Conservation (phyloP, 331 rosid genomes). For the Pyrus hybrid region DNA sequence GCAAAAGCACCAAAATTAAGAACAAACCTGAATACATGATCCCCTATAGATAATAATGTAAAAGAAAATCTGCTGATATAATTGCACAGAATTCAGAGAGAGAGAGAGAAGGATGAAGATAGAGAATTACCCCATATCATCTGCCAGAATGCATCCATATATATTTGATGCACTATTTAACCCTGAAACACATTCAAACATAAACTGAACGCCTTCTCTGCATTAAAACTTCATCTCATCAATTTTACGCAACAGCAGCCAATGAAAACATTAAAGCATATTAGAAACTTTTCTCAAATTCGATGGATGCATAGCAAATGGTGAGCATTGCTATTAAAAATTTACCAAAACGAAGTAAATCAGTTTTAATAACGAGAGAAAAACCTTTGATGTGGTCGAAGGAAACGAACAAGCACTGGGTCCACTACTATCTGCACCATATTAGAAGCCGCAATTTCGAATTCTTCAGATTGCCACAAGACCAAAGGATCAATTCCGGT, state of each 20-base stretch:
- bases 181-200: conserved; percentile 92
- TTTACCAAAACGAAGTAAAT: background rate
- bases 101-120: background rate
- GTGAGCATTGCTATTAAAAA: background rate
- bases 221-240: conserved; percentile 21
- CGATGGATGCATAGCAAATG: background rate
- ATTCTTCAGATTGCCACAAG: conserved; percentile 70
- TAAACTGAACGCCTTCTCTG: conserved; percentile 98
- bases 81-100: background rate
- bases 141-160: conserved; percentile 93
- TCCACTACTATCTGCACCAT: conserved; percentile 51
- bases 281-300: background rate
- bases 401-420: conserved; percentile 79
- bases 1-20: conserved; percentile 20
- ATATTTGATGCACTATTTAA: conserved; percentile 42
- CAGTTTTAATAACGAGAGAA: background rate
- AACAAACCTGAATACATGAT: conserved; percentile 7
- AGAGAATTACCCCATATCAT: conserved; percentile 80
- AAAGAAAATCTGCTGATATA: background rate
- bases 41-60: background rate
- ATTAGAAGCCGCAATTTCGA: conserved; percentile 19
- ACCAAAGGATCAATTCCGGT: conserved; percentile 72
- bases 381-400: conserved; percentile 92
- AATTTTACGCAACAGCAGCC: background rate
- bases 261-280: background rate